phyloP scores from a whole-genome alignment of 2,329 filamentous ascomycete genomes.

The Aspergillus unguis region DNA sequence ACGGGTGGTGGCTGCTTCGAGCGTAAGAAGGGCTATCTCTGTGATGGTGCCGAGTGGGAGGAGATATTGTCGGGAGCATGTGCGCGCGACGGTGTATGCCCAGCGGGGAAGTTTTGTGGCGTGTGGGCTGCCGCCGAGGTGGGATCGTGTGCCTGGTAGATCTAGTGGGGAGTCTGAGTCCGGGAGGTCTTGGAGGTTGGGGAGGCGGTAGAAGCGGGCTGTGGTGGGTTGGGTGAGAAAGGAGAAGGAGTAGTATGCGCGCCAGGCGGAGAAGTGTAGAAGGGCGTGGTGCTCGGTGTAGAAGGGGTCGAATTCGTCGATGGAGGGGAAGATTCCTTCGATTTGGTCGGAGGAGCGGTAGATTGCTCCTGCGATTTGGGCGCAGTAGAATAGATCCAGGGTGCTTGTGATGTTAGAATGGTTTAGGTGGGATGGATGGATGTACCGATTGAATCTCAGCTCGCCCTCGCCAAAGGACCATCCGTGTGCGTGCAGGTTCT shows the following conservation, averaged over 20 bases:
- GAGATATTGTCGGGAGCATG: slow-evolving; percentile 12
- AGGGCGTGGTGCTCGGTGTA: slow-evolving; percentile 16
- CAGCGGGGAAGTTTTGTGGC: slow-evolving; percentile 21
- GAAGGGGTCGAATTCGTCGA: slow-evolving; percentile 17
- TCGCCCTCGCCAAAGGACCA: slow-evolving; percentile 22
- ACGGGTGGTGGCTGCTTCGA: slow-evolving; percentile 17
- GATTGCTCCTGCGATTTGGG: slow-evolving; percentile 20
- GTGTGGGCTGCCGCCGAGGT: slow-evolving; percentile 8
- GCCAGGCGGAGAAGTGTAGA: slow-evolving; percentile 15
- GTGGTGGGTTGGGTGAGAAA: slow-evolving; percentile 20
- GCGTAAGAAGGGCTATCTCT: slow-evolving; percentile 19
- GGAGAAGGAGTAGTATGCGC: slow-evolving; percentile 12
- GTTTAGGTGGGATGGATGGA: background rate
- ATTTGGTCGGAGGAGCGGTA: slow-evolving; percentile 18
- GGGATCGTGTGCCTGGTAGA: slow-evolving; percentile 9
- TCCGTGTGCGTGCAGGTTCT: slow-evolving; percentile 20
- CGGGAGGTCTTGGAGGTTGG: slow-evolving; percentile 22
- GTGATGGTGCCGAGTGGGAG: slow-evolving; percentile 16
- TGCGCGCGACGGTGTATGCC: slow-evolving; percentile 16
- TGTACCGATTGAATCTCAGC: slow-evolving; percentile 22
- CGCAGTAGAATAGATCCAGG: slow-evolving; percentile 23
- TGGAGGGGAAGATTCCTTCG: slow-evolving; percentile 12
- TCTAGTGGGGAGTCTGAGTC: slow-evolving; percentile 17
- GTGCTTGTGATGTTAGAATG: slow-evolving; percentile 15
- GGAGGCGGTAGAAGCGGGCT: slow-evolving; percentile 21